phyloP scores from a whole-genome alignment of 129 eudicot genomes.

The Logfia minima region DNA sequence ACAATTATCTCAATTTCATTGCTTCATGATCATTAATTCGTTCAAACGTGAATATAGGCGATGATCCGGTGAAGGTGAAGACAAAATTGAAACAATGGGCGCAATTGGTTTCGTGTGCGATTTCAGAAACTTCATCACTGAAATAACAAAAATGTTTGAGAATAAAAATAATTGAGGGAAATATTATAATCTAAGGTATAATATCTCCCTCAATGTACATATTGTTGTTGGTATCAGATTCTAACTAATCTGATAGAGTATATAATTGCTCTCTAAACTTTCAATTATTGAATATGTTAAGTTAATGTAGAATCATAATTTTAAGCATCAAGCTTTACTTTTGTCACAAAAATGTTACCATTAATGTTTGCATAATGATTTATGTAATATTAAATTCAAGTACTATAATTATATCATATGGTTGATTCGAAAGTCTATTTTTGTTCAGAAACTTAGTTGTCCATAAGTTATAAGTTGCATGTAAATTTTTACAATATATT shows the following conservation, averaged over 20 bases:
- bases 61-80: conserved; percentile 53
- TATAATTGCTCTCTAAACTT: conserved; percentile 3
- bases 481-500: too few relatives aligned
- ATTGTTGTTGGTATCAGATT: conserved; percentile 14
- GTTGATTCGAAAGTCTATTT: too few relatives aligned
- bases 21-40: too few relatives aligned
- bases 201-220: conserved; percentile 7
- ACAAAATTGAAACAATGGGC: conserved; percentile 60
- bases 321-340: neutral
- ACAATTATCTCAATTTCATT: too few relatives aligned
- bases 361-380: too few relatives aligned
- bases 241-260: conserved; percentile 26
- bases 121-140: conserved; percentile 39
- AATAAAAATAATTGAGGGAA: too few relatives aligned
- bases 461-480: too few relatives aligned
- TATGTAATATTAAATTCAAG: too few relatives aligned
- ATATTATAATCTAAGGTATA: neutral
- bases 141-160: neutral
- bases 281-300: conserved; percentile 22
- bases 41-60: conserved; percentile 32
- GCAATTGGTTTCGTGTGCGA: conserved; percentile 52
- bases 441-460: too few relatives aligned
- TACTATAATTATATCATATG: too few relatives aligned
- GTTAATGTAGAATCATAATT: neutral
- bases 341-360: neutral